phyloP scores from a whole-genome alignment of 305 asterid genomes.

The Petunia hybrid region DNA sequence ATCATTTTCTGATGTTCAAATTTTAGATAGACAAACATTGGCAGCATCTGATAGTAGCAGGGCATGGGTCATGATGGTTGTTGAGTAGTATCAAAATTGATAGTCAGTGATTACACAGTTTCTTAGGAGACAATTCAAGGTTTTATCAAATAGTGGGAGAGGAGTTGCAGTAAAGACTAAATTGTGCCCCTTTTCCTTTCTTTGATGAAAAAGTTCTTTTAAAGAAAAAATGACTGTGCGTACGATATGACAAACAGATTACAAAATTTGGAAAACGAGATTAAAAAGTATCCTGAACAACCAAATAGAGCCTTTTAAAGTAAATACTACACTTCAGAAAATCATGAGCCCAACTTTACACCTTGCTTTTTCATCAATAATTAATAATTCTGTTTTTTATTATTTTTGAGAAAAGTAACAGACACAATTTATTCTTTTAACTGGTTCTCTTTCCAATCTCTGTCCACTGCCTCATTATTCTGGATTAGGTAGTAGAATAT shows the following conservation, averaged over 20 bases:
- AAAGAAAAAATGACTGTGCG: background rate
- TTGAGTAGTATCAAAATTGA: background rate
- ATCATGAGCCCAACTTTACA: background rate
- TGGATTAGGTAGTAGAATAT: background rate
- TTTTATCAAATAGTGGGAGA: background rate
- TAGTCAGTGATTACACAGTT: background rate
- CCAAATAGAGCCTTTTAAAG: constrained; percentile 18
- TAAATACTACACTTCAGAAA: background rate
- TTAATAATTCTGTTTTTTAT: too few species aligned
- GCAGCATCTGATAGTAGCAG: background rate
- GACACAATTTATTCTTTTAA: too few species aligned
- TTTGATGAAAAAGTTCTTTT: background rate
- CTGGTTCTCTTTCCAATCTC: background rate
- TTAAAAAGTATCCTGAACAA: constrained; percentile 17
- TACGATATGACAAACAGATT: background rate
- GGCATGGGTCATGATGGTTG: constrained; percentile 18
- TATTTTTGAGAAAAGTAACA: too few species aligned
- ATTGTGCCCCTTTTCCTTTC: background rate
- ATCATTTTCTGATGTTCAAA: constrained; percentile 24
- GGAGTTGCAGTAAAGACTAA: background rate
- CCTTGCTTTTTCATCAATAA: background rate
- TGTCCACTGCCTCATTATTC: background rate
- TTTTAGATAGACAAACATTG: constrained; percentile 2
- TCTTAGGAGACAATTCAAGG: background rate
- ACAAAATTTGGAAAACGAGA: constrained; percentile 7